Base-by-base conservation (phyloP, 2,329 filamentous ascomycete genomes). In the Aspergillus texensis region DNA sequence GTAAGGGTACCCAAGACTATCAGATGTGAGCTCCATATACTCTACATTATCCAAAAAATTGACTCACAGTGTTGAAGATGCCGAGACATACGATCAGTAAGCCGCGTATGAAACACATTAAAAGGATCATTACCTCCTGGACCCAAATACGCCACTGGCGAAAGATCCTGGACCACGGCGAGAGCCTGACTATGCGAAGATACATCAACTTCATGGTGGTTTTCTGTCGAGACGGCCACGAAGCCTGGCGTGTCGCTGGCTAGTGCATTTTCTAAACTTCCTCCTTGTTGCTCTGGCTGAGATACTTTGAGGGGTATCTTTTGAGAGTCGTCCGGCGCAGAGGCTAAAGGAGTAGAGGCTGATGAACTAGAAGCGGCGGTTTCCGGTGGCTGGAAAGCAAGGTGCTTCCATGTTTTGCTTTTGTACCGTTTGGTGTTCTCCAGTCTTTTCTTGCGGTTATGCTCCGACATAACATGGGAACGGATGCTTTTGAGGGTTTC, bases 391-490 rank as follows among this genome's bases (percentile, higher is more conserved):
- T 75, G 75, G 57, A 75, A 79, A 43, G 75, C 71, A 58, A 77
- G 61, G 24, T 77, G 73, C 54, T 78, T 78, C 72, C 73, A 79
- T 34, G 75, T 70, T 65, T 77, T 78, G 62, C 69, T 72, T 63
- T 76, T 79, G 65, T 78, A 77, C 14, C 75, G 75, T 60, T 78
- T 77, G 5, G 75, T 78, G 39, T 71, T 79, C 41, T 79, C 77
- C 57, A 78, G 65, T 53, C 77, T 69, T 60, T 79, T 79, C 67
- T 79, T 79, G 63, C 77, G 75, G 66, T 79, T 79, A 62, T 79
- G 77, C 62, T 79, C 77, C 45, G 77, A 79, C 77, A 79, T 79
- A 48, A 79, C 77, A 73, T 79, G 77, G 21, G 77, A 79, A n/a
- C 77, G 76, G 56, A 79, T 79, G 41, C 77, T 74, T 66, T 79